Evolutionary conservation across 306 rosid genomes (phyloP).

Genomic region (Lathyrus sativus): DNA sequence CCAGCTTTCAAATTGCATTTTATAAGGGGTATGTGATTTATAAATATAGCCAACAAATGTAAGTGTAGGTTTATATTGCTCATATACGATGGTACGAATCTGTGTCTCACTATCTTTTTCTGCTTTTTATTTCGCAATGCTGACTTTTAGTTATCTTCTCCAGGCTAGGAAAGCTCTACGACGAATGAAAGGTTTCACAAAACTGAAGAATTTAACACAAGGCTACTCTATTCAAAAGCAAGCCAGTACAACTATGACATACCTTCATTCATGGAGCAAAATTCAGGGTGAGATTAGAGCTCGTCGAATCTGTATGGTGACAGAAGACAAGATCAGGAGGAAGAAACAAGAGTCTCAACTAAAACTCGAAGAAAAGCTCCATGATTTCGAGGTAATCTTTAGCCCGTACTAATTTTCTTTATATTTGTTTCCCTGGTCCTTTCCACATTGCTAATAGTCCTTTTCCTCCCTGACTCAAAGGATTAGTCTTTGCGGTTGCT

Average conservation of each 20-base stretch:
- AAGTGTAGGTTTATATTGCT: constrained; percentile 2
- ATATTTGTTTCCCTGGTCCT: not conserved
- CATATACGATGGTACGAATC: not conserved
- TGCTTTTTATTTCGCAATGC: constrained; percentile 16
- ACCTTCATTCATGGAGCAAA: constrained; percentile 91
- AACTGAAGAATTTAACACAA: constrained; percentile 61
- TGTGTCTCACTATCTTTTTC: constrained; percentile 1
- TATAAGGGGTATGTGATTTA: not conserved
- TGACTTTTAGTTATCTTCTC: constrained; percentile 21
- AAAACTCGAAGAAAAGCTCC: constrained; percentile 93
- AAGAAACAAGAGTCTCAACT: constrained; percentile 83
- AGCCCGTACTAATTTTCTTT: constrained; percentile 13
- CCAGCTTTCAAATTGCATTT: no score
- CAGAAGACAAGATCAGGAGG: constrained; percentile 77
- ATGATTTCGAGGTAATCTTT: constrained; percentile 73
- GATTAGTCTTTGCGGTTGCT: no score
- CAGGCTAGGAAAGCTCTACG: constrained; percentile 86
- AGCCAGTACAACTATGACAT: constrained; percentile 63
- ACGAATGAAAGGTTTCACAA: constrained; percentile 66
- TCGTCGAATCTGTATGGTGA: constrained; percentile 89
- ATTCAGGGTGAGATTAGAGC: constrained; percentile 71
- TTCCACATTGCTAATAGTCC: no score
- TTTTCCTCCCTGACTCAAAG: no score
- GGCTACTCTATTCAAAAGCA: constrained; percentile 67
- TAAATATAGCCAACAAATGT: constrained; percentile 11